phyloP scores from a whole-genome alignment of 306 rosid species.

The Vachellia pachyceras region DNA sequence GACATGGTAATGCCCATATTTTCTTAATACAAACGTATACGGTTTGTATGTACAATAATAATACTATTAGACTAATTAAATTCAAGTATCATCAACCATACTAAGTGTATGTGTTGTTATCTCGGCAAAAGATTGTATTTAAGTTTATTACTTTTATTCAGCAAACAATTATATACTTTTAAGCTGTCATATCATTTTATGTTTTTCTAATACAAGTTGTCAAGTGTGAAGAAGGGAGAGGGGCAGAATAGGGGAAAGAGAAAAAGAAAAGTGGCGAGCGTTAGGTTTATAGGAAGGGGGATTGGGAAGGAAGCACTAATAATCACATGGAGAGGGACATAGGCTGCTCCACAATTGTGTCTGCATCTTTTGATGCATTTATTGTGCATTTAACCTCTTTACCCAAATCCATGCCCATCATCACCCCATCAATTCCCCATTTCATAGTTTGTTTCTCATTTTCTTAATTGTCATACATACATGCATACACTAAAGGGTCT shows the following conservation, averaged over 20 bases:
- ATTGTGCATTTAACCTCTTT: not conserved
- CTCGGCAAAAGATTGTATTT: too few relatives aligned
- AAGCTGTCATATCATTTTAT: too few relatives aligned
- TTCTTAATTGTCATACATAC: not conserved
- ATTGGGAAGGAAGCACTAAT: not conserved
- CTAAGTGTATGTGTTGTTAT: not conserved
- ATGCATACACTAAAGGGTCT: too few relatives aligned
- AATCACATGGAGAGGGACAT: conserved; percentile 8
- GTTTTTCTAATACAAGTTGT: too few relatives aligned
- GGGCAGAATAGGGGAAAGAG: conserved; percentile 9
- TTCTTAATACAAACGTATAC: not conserved
- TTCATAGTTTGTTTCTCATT: not conserved
- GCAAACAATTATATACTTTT: too few relatives aligned
- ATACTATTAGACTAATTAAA: too few relatives aligned
- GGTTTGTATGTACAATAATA: too few relatives aligned
- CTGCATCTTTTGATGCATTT: not conserved
- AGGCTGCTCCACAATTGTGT: not conserved
- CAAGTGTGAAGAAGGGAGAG: not conserved
- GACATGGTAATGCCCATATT: not conserved
- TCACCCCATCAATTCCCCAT: not conserved
- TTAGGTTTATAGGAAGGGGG: too few relatives aligned
- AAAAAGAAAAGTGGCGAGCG: too few relatives aligned
- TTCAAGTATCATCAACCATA: not conserved
- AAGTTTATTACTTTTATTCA: too few relatives aligned
- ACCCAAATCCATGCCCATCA: not conserved